Base-by-base conservation (phyloP, 805 yeast genomes). In the Candida glaebosa region DNA sequence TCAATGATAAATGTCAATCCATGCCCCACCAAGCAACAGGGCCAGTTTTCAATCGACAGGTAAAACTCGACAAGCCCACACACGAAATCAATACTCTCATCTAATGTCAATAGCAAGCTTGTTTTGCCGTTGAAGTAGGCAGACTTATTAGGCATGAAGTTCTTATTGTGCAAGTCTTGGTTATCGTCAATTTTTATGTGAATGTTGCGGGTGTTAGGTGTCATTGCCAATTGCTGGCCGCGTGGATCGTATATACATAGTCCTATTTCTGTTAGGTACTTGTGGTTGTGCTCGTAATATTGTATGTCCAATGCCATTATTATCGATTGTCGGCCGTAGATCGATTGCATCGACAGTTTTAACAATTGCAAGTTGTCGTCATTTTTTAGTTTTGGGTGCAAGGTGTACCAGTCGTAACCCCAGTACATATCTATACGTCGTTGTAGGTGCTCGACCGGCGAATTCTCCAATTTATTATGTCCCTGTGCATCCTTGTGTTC, bases 171-270 rank as follows among this genome's bases (percentile, higher is more conserved):
- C 28, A 58, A 48, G n/a, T 63, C 46, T 18, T 60, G 38, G 34
- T 67, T 49, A 47, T 79, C 86, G 15, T 62, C 51, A 3, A 79
- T 65, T 3, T 76, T 58, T 6, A 80, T 61, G 46, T 69, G 74
- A 7, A 60, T 46, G 40, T 69, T 71, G 17, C 61, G 59, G 18
- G 73, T 57, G 5, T 58, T 43, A 2, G 82, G 82, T 1, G 63
- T 47, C 26, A 67, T 45, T 1, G 76, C 54, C 12, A 48, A 33
- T 12, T 48, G 50, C 44, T 77, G 79, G 31, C 59, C 65, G 16
- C 74, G 52, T 3, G 84, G 84, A 48, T 79, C 82, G 52, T 69
- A 78, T 2, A 80, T 71, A 4, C 79, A 60, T 1, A 80, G 63
- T 1, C 85, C 85, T 34, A 80, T 69, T 50, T 80, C 85, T 0